Conservation (phyloP, 208 protist species). For the Leishmania turanica region DNA sequence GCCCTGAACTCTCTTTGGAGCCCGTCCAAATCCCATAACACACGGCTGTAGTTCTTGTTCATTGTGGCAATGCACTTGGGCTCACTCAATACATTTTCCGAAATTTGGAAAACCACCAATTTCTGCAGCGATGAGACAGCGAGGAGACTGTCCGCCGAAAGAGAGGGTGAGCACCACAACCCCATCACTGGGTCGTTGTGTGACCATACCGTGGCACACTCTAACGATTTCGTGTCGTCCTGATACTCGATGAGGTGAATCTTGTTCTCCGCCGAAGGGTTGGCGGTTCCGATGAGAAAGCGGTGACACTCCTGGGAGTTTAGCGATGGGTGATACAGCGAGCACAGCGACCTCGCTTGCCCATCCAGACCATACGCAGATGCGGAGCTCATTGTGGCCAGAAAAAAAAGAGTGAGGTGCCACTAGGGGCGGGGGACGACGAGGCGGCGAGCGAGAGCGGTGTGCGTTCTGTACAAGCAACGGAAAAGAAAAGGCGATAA, state of each 20-base stretch:
- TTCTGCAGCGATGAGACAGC: constrained; percentile 34
- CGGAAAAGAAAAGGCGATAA: not conserved
- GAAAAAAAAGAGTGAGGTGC: not conserved
- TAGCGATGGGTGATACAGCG: constrained; percentile 58
- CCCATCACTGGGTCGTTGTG: constrained; percentile 56
- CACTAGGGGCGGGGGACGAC: not conserved
- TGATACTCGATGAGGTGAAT: constrained; percentile 79
- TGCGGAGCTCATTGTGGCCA: constrained; percentile 34
- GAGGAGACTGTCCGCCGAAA: constrained; percentile 44
- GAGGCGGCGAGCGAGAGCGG: not conserved
- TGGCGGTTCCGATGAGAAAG: constrained; percentile 77
- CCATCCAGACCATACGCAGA: constrained; percentile 68
- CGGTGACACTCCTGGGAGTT: constrained; percentile 43
- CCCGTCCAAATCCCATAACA: constrained; percentile 86
- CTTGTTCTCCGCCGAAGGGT: constrained; percentile 58
- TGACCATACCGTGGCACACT: constrained; percentile 66
- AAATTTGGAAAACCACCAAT: constrained; percentile 41
- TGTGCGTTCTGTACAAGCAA: no score
- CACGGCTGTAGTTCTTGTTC: constrained; percentile 30
- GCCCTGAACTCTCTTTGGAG: constrained; percentile 65
- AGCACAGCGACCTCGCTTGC: constrained; percentile 50
- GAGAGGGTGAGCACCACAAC: constrained; percentile 71
- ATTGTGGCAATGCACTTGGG: constrained; percentile 41
- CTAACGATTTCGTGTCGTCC: constrained; percentile 59
- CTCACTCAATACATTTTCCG: constrained; percentile 44